phyloP scores from a whole-genome alignment of 2,329 filamentous ascomycete genomes.

The Lecanosticta acicola region DNA sequence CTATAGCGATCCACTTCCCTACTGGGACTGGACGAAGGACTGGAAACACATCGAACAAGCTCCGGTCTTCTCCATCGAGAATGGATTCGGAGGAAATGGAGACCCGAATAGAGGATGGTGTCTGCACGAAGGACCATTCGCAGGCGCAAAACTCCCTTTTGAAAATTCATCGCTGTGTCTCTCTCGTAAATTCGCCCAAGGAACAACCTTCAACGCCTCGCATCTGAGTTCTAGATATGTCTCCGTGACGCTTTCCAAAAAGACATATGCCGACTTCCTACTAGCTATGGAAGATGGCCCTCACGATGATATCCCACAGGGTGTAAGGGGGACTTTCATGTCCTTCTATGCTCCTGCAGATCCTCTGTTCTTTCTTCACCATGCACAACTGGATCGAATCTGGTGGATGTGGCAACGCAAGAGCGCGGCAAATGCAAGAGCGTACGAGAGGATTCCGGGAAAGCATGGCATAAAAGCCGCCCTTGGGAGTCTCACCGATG shows the following conservation, averaged over 20 bases:
- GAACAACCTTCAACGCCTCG: constrained; percentile 12
- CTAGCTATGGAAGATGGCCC: constrained; percentile 19
- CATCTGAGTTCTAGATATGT: constrained; percentile 14
- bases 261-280: constrained; percentile 17
- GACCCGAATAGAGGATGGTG: constrained; percentile 17
- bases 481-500: too few relatives aligned
- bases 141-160: constrained; percentile 6
- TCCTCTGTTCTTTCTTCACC: constrained; percentile 28
- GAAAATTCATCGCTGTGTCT: constrained; percentile 18
- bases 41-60: constrained; percentile 10
- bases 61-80: constrained; percentile 14
- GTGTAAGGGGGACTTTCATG: constrained; percentile 22
- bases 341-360: constrained; percentile 23
- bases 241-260: constrained; percentile 11
- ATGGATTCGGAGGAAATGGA: constrained; percentile 20
- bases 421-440: constrained; percentile 7
- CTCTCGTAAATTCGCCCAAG: constrained; percentile 18
- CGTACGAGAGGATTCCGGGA: constrained; percentile 12
- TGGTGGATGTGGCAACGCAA: constrained; percentile 24
- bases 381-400: constrained; percentile 23
- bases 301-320: constrained; percentile 22
- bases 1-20: constrained; percentile 21
- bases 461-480: constrained; percentile 17
- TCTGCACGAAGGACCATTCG: constrained; percentile 26
- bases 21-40: constrained; percentile 27